Percentiles rank a stretch among this genome's conserved stretches.
These are phyloP conservation scores for Fusarium sacchari DNA, from an alignment of 2,329 filamentous ascomycete species.

Conservation along the genomic window DNA sequence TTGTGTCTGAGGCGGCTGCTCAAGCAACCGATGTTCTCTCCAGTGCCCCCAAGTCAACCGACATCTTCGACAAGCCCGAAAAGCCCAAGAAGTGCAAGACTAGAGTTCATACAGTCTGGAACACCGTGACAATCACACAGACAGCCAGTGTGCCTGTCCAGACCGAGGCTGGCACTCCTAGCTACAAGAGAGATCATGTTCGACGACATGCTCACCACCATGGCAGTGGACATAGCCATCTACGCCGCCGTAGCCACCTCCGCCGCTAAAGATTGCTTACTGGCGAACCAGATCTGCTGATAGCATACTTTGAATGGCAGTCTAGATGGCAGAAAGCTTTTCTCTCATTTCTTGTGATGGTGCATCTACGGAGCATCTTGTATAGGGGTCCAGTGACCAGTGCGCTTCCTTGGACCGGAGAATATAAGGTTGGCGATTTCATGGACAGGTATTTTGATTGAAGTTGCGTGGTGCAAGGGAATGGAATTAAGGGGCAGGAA, in stretches of 20 bases:
- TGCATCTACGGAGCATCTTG: slow-evolving; percentile 27
- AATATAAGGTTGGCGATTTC: slow-evolving; percentile 31
- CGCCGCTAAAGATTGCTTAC: slow-evolving; percentile 37
- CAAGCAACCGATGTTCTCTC: slow-evolving; percentile 14
- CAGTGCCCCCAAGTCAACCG: slow-evolving; percentile 27
- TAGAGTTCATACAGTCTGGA: slow-evolving; percentile 53
- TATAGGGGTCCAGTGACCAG: slow-evolving; percentile 1
- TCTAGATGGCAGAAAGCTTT: not conserved
- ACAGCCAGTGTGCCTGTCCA: slow-evolving; percentile 35
- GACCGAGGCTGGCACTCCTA: slow-evolving; percentile 17
- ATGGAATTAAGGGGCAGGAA: slow-evolving; percentile 6
- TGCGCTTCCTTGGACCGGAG: slow-evolving; percentile 16
- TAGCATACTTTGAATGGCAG: slow-evolving; percentile 7
- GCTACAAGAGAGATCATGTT: slow-evolving; percentile 39
- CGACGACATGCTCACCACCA: slow-evolving; percentile 54
- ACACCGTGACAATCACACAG: slow-evolving; percentile 58
- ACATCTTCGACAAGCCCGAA: slow-evolving; percentile 25
- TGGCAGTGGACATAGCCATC: slow-evolving; percentile 26
- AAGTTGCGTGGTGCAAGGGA: slow-evolving; percentile 16
- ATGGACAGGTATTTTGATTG: slow-evolving; percentile 18
- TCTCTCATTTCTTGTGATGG: slow-evolving; percentile 10
- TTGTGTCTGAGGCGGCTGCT: slow-evolving; percentile 33
- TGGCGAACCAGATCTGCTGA: slow-evolving; percentile 22
- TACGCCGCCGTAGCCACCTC: slow-evolving; percentile 44
- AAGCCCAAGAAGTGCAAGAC: slow-evolving; percentile 42